A percentile compares a stretch with the other conserved stretches of the same genome.
phyloP scores from a whole-genome alignment of 441 rosid genomes.

The Jatropha multifida region DNA sequence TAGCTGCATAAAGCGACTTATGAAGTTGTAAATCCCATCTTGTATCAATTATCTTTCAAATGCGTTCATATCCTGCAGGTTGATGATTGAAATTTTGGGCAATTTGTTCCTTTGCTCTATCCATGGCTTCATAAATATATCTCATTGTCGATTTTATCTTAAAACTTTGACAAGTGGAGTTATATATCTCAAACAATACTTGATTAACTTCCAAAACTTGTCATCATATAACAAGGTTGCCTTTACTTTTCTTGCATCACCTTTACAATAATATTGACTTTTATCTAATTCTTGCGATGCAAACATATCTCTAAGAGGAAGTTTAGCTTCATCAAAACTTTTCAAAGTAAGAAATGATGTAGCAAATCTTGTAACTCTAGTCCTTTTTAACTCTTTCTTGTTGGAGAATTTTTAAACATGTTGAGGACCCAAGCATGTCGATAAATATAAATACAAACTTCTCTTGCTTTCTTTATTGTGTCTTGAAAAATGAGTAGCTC shows the following conservation, averaged over 20 bases:
- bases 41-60: background rate
- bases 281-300: background rate
- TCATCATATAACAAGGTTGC: background rate
- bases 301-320: conserved; percentile 6
- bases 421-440: background rate
- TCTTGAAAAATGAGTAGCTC: background rate
- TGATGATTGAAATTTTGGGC: background rate
- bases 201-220: background rate
- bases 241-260: background rate
- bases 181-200: background rate
- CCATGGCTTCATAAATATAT: background rate
- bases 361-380: background rate
- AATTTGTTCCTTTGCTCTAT: background rate
- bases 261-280: background rate
- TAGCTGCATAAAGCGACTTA: background rate
- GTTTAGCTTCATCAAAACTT: background rate
- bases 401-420: background rate
- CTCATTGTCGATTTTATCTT: background rate
- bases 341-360: conserved; percentile 5
- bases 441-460: background rate
- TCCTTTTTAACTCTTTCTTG: background rate
- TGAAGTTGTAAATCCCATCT: background rate
- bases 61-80: background rate
- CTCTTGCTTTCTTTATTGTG: background rate
- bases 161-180: background rate